These are phyloP conservation scores for Blastocystis hominis DNA, from an alignment of 352 stramenopile genomes.

Conservation along the genomic window DNA sequence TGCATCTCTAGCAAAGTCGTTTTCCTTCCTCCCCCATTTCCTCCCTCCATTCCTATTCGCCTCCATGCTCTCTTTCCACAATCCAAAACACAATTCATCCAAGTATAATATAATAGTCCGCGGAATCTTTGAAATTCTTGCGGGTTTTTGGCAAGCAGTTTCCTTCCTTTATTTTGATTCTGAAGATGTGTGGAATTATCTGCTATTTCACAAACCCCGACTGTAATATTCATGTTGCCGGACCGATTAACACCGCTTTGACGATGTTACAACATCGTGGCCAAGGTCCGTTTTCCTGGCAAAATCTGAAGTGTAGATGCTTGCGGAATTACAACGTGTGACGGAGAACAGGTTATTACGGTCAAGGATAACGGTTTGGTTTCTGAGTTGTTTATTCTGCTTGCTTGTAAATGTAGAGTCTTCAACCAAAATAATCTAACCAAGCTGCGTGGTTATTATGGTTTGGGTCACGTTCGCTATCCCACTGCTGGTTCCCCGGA, in stretches of 20 bases:
- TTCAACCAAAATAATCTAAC: slow-evolving; percentile 97
- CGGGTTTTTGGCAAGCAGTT: too few species aligned
- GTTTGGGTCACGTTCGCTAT: slow-evolving; percentile 93
- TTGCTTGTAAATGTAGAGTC: slow-evolving; percentile 65
- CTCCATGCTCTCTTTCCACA: too few species aligned
- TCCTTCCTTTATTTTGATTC: background rate
- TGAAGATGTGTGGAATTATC: slow-evolving; percentile 47
- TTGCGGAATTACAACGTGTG: slow-evolving; percentile 24
- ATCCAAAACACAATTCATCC: too few species aligned
- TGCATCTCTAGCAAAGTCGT: too few species aligned
- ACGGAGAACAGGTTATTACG: background rate
- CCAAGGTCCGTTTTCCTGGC: background rate
- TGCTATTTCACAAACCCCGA: slow-evolving; percentile 7
- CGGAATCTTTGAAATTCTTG: too few species aligned
- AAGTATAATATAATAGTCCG: too few species aligned
- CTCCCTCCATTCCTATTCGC: too few species aligned
- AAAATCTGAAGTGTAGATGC: background rate
- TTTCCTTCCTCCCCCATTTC: too few species aligned
- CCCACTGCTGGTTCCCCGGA: slow-evolving; percentile 70
- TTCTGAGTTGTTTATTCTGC: background rate
- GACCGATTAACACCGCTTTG: slow-evolving; percentile 5
- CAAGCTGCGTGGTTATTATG: slow-evolving; percentile 83
- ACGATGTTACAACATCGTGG: slow-evolving; percentile 57
- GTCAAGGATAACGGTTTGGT: slow-evolving; percentile 53
- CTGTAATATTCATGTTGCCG: background rate